Percentiles rank a stretch among this genome's conserved stretches.
Conservation (phyloP, 2,329 filamentous ascomycete genomes). For the Emericellopsis cladophorae region DNA sequence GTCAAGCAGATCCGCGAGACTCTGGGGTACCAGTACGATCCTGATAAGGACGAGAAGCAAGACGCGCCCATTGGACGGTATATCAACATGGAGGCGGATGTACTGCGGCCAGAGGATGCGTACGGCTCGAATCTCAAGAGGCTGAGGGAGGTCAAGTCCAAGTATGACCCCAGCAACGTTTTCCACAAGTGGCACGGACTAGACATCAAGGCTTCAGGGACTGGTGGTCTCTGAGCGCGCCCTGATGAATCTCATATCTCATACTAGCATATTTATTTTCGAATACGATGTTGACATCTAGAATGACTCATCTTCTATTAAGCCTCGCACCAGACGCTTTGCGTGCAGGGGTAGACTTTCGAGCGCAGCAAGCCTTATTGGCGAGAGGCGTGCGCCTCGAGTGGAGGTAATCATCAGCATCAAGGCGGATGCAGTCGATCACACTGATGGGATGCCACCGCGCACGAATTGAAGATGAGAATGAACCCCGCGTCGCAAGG, state of each 20-base stretch:
- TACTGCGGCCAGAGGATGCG: conserved; percentile 11
- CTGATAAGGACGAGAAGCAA: conserved; percentile 8
- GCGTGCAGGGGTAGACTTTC: no score
- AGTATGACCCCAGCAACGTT: conserved; percentile 18
- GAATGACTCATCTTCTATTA: no score
- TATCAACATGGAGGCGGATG: conserved; percentile 13
- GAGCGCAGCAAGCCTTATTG: no score
- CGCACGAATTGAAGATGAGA: no score
- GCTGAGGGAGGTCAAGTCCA: conserved; percentile 17
- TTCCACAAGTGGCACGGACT: conserved; percentile 9
- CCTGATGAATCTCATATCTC: not conserved
- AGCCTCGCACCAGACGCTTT: no score
- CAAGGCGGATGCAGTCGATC: no score
- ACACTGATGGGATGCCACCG: no score
- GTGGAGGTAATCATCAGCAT: no score
- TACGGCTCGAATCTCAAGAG: conserved; percentile 17
- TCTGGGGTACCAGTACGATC: conserved; percentile 10
- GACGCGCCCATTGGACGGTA: conserved; percentile 9
- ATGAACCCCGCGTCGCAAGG: no score
- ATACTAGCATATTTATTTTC: not conserved
- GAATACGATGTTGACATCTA: no score
- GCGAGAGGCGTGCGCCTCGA: no score
- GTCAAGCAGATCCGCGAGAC: conserved; percentile 9
- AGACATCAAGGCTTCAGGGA: not conserved
- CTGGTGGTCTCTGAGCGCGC: not conserved